Percentiles rank a stretch among this genome's conserved stretches.
Evolutionary conservation across 1,139 yeast genomes (phyloP).

Genomic region (Suhomyces yuchorum): DNA sequence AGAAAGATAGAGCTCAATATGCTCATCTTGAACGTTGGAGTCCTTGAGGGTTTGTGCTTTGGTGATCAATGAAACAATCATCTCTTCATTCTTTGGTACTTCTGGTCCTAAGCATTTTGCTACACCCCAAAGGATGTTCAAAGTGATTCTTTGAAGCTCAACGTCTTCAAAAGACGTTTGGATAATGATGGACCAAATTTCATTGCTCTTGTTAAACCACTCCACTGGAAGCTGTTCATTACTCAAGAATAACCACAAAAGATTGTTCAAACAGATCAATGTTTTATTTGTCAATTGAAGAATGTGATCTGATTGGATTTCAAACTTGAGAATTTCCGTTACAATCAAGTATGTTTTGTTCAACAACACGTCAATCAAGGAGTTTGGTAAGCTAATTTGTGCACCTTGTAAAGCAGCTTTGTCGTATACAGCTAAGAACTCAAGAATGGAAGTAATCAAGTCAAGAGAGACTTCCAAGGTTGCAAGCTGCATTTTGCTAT

Average conservation of each 20-base stretch:
- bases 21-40: slow-evolving; percentile 15
- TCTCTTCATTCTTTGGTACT: slow-evolving; percentile 21
- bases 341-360: slow-evolving; percentile 43
- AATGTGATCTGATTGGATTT: slow-evolving; percentile 24
- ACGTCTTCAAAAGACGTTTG: slow-evolving; percentile 25
- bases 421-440: slow-evolving; percentile 47
- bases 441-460: slow-evolving; percentile 72
- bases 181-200: slow-evolving; percentile 42
- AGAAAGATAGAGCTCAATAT: slow-evolving; percentile 25
- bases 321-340: slow-evolving; percentile 39
- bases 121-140: slow-evolving; percentile 67
- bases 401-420: slow-evolving; percentile 17
- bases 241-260: slow-evolving; percentile 55
- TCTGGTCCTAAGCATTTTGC: slow-evolving; percentile 47
- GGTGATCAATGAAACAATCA: slow-evolving; percentile 29
- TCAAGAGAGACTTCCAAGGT: slow-evolving; percentile 74
- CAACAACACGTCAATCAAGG: slow-evolving; percentile 30
- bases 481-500: slow-evolving; percentile 58
- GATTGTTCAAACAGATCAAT: slow-evolving; percentile 69
- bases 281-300: slow-evolving; percentile 53
- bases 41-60: slow-evolving; percentile 21
- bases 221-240: slow-evolving; percentile 35
- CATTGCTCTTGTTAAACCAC: slow-evolving; percentile 36
- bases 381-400: slow-evolving; percentile 26
- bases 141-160: slow-evolving; percentile 44